Conservation (phyloP, 1,139 yeast species). For the Hansenula lynferdii region DNA sequence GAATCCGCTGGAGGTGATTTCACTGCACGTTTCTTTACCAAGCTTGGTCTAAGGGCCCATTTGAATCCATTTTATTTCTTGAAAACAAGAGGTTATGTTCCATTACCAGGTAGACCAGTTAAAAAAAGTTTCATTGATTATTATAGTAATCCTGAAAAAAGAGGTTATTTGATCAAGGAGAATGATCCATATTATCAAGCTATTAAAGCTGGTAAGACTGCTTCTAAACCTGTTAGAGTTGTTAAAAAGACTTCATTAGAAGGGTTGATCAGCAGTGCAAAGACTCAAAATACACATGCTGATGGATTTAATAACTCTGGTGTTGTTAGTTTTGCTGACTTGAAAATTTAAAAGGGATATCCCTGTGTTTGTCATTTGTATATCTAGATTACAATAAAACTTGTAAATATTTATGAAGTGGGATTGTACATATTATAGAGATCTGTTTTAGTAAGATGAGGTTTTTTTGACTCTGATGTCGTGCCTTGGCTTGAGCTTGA, state of each 20-base stretch:
- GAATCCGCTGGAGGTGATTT: conserved; percentile 70
- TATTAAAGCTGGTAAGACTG: conserved; percentile 22
- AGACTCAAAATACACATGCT: conserved; percentile 15
- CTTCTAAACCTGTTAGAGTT: conserved; percentile 3
- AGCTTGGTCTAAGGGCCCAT: conserved; percentile 66
- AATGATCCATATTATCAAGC: conserved; percentile 26
- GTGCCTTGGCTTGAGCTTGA: too few species aligned
- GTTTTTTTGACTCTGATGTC: too few species aligned
- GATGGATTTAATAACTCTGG: conserved; percentile 19
- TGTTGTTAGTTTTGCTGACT: conserved; percentile 16
- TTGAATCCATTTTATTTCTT: conserved; percentile 69
- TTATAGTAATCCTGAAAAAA: conserved; percentile 65
- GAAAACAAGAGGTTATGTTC: conserved; percentile 69
- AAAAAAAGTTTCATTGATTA: conserved; percentile 74
- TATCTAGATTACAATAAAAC: background rate
- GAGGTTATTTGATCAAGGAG: conserved; percentile 63
- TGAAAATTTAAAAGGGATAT: conserved; percentile 16
- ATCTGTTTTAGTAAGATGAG: too few species aligned
- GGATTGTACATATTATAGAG: too few species aligned
- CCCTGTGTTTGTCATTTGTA: background rate
- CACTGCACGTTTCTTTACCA: conserved; percentile 67
- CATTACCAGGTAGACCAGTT: conserved; percentile 83
- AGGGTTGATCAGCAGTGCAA: conserved; percentile 20
- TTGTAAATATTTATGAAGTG: too few species aligned
- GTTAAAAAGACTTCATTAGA: conserved; percentile 23